Evolutionary conservation across 108 stramenopile species (phyloP), one percentile per base, ranked within the genome.

Genomic region (Pseudonitzschia pungens): DNA sequence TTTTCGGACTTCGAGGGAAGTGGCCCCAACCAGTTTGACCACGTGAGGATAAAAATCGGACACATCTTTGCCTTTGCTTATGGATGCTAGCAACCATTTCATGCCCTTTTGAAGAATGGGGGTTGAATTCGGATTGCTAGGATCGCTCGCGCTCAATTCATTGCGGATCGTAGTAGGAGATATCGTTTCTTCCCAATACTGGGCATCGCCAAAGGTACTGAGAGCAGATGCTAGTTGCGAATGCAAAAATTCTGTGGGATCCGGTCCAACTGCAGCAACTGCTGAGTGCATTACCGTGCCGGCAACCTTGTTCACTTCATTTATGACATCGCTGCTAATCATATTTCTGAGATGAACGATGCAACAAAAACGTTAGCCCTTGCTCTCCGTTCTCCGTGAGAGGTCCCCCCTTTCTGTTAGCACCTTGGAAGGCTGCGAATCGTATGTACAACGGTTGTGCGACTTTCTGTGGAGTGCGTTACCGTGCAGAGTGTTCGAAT

Each of bases 31-130:
- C 57, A 98, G 81, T 70, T 95, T 95, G 69, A 97, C 98, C 27
- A 99, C 98, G 71, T 96, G 95, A 18, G 97, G 88, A 84, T 97
- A 99, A 82, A 98, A 99, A 42, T 99, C 96, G 52, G 86, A 86
- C 21, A 99, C 96, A 70, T 99, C 91, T 9, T 96, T 83, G 1
- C 95, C 96, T 79, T 98, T 97, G 84, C 89, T 91, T 68, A 99
- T 95, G 80, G 91, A 92, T 70, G 99, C 99, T 59, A 99, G 75
- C 26, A 99, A 83, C 96, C 96, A 98, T 81, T 99, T 99, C 97
- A 99, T 99, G 33, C 97, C 98, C 65, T 93, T 89, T 14, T 89
- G 62, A 29, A 97, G 80, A 48, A 92, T 92, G 8, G 87, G 72
- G 18, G 93, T 89, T 2, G 84, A 84, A 74, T 78, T 80, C 1